Evolutionary conservation across 1,284 basidiomycete genomes (phyloP), one percentile per base, ranked within the genome.

Genomic region (Puccinia horiana): DNA sequence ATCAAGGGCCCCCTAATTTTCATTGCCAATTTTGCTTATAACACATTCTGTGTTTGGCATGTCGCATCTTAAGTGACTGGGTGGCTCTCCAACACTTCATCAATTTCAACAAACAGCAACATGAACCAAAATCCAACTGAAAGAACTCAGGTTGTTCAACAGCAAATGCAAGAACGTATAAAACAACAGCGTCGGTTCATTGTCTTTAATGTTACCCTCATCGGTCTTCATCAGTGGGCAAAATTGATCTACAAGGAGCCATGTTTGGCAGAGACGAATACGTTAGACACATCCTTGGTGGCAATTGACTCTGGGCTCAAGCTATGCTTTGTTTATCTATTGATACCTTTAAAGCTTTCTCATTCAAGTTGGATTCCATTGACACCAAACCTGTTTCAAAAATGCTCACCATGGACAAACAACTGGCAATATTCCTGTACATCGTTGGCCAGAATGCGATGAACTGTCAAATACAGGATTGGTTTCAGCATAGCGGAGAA

Each of bases 381-480:
- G 44, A 70, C 37, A 18, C 2, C 3, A 3, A 70, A 3, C 69
- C 69, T 40, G 37, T 40, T 5, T 44, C 69, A 23, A 70, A 70
- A 18, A 16, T 70, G 3, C 6, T 70, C 8, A 44, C 5, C 9
- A 70, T 70, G 69, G 44, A 49, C 3, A 42, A 70, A 29, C 44
- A 70, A 70, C 42, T 70, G 18, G 42, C 37, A 14, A 49, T 70
- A 12, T 70, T 70, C 42, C n/a, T 70, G 4, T 70, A 70, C 26
- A 70, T 70, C 23, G 40, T 70, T 42, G 42, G 44, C n/a, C 69
- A 70, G 12, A 70, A 70, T 47, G 69, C 69, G 29, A 70, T 42
- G 8, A 70, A n/a, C n/a, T 9, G n/a, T 26, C 69, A 70, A 49
- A 54, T 47, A 14, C 70, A 73, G 47, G 70, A 73, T 23, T 29